These are phyloP conservation scores for Pleurotus pulmonarius DNA, from an alignment of 768 basidiomycete species.

Conservation along the genomic window DNA sequence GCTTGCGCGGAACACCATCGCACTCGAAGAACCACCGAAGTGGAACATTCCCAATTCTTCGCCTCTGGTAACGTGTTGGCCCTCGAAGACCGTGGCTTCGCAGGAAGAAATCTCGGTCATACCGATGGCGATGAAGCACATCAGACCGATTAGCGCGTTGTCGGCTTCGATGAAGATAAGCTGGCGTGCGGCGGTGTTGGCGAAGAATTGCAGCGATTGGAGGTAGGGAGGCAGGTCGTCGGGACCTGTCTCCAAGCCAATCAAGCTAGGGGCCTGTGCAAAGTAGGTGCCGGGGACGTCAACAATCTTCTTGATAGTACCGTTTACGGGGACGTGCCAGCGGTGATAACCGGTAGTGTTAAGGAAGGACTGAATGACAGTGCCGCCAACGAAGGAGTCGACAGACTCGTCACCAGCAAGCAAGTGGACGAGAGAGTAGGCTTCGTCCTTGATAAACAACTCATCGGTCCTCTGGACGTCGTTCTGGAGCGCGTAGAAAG, in stretches of 20 bases:
- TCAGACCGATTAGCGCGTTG: slow-evolving; percentile 47
- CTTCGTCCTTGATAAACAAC: slow-evolving; percentile 62
- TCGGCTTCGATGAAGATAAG: slow-evolving; percentile 56
- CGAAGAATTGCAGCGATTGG: slow-evolving; percentile 37
- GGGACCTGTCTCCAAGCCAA: slow-evolving; percentile 4
- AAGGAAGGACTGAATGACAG: slow-evolving; percentile 56
- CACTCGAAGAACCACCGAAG: slow-evolving; percentile 55
- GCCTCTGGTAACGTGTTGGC: slow-evolving; percentile 44
- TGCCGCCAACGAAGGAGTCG: slow-evolving; percentile 44
- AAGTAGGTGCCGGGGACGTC: slow-evolving; percentile 51
- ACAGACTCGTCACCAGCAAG: slow-evolving; percentile 37
- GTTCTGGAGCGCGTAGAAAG: slow-evolving; percentile 34
- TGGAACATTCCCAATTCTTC: slow-evolving; percentile 62
- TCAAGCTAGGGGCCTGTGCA: slow-evolving; percentile 24
- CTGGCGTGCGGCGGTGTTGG: slow-evolving; percentile 41
- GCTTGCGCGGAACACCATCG: slow-evolving; percentile 38
- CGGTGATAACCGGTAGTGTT: slow-evolving; percentile 54
- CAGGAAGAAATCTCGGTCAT: slow-evolving; percentile 66
- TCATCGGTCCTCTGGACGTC: slow-evolving; percentile 37
- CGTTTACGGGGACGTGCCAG: slow-evolving; percentile 58
- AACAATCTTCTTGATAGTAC: slow-evolving; percentile 34
- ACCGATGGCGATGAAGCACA: slow-evolving; percentile 56
- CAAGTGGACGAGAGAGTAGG: slow-evolving; percentile 58
- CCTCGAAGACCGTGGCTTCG: slow-evolving; percentile 41
- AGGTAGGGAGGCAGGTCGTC: slow-evolving; percentile 12